Evolutionary conservation across 1,139 yeast species (phyloP).

Genomic region (Candida sanyaensis): DNA sequence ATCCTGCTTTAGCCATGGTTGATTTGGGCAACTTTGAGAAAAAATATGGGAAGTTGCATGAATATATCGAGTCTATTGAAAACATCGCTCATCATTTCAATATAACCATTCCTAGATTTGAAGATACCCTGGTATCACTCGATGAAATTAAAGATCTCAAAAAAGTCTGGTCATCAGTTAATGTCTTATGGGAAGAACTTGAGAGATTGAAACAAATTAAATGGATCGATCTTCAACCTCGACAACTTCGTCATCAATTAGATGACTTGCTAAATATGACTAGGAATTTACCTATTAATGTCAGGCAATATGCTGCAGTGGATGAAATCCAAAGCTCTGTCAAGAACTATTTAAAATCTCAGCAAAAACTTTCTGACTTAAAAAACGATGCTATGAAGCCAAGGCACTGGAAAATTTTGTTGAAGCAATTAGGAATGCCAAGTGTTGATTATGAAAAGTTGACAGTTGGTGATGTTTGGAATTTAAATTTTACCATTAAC

Average conservation of each 20-base stretch:
- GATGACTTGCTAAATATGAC: conserved; percentile 53
- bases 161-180: conserved; percentile 67
- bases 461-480: conserved; percentile 65
- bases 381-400: conserved; percentile 59
- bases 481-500: conserved; percentile 50
- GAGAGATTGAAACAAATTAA: conserved; percentile 40
- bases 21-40: conserved; percentile 46
- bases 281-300: conserved; percentile 55
- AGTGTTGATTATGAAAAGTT: conserved; percentile 21
- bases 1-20: conserved; percentile 54
- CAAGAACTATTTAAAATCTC: conserved; percentile 39
- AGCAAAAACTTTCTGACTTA: conserved; percentile 48
- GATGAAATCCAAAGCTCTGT: conserved; percentile 55
- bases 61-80: conserved; percentile 25
- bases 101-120: conserved; percentile 31
- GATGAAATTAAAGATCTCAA: conserved; percentile 61
- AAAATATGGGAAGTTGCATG: conserved; percentile 20
- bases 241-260: conserved; percentile 49
- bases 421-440: conserved; percentile 26
- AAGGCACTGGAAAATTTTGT: conserved; percentile 71
- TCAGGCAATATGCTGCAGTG: conserved; percentile 72
- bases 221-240: conserved; percentile 57
- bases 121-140: conserved; percentile 30
- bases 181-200: conserved; percentile 54
- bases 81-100: conserved; percentile 46